phyloP scores from a whole-genome alignment of 139 green algal genomes.

The Dunaliella primolecta region DNA sequence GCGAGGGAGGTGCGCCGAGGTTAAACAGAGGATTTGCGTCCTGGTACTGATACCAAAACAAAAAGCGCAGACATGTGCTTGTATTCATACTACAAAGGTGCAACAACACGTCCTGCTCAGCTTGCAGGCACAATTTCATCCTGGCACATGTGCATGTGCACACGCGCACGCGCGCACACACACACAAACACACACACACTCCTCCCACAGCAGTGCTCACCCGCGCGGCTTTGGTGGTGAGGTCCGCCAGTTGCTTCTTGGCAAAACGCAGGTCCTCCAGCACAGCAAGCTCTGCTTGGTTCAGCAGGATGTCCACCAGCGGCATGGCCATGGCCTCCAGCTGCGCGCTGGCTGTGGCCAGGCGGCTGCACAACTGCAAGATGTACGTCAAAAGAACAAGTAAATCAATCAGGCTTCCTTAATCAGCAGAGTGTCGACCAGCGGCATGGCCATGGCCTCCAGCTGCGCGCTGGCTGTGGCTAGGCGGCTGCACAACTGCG shows the following conservation, averaged over 20 bases:
- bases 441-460: not conserved
- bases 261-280: slow-evolving; percentile 11
- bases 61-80: too few species aligned
- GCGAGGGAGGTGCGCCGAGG: too few species aligned
- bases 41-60: too few species aligned
- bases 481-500: not conserved
- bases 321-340: slow-evolving; percentile 8
- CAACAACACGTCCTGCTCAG: too few species aligned
- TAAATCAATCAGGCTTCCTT: too few species aligned
- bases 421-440: slow-evolving; percentile 1
- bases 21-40: too few species aligned
- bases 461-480: not conserved
- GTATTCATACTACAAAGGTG: too few species aligned
- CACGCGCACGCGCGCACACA: too few species aligned
- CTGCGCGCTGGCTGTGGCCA: not conserved
- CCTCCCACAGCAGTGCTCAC: too few species aligned
- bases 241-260: slow-evolving; percentile 18
- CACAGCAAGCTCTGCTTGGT: not conserved
- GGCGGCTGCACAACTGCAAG: not conserved
- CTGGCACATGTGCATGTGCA: too few species aligned
- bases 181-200: too few species aligned
- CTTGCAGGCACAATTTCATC: too few species aligned
- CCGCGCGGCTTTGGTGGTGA: not conserved
- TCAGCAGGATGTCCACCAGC: slow-evolving; percentile 5
- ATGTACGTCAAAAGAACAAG: not conserved